These are phyloP conservation scores for Puccinia hordei DNA, from an alignment of 1,284 basidiomycete genomes.

Conservation along the genomic window DNA sequence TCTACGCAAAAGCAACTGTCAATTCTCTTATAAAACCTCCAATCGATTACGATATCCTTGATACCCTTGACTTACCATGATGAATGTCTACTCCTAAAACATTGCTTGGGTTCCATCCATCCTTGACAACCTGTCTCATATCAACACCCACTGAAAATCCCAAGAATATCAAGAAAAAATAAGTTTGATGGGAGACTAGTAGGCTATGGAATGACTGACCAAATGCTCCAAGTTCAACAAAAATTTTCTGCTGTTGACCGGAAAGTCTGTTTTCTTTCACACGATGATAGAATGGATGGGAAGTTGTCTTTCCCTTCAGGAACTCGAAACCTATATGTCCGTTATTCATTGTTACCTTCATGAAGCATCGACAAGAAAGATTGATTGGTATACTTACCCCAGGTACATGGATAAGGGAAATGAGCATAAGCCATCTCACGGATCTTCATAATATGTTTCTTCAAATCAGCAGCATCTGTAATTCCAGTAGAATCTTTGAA, in stretches of 20 bases:
- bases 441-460: background rate
- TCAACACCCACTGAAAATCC: constrained; percentile 19
- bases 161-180: background rate
- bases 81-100: constrained; percentile 25
- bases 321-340: constrained; percentile 15
- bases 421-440: constrained; percentile 3
- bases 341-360: background rate
- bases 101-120: constrained; percentile 1
- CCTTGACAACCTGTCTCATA: constrained; percentile 2
- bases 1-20: background rate
- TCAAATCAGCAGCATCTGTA: background rate
- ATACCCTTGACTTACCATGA: background rate
- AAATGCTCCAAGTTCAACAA: constrained; percentile 11
- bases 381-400: constrained; percentile 2
- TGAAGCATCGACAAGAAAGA: background rate
- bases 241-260: background rate
- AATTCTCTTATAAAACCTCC: background rate
- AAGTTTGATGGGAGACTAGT: background rate
- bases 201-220: background rate
- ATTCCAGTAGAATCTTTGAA: constrained; percentile 26
- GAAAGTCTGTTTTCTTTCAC: background rate
- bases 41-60: background rate
- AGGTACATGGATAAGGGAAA: constrained; percentile 25
- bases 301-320: background rate
- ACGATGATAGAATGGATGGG: constrained; percentile 1